Evolutionary conservation across 2,329 filamentous ascomycete genomes (phyloP).

Genomic region (Colletotrichum camelliae): DNA sequence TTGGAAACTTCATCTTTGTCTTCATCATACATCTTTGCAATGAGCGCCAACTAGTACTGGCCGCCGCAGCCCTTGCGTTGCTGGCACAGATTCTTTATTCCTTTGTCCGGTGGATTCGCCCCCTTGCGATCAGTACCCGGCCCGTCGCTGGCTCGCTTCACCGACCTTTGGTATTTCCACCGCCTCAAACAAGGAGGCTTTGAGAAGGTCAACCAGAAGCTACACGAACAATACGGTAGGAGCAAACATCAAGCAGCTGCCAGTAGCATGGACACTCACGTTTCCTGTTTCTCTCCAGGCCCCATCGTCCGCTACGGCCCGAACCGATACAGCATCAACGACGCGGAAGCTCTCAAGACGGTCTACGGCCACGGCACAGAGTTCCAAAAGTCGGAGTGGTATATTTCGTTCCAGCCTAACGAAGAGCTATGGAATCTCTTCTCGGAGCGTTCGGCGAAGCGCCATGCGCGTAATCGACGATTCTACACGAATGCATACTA

Average conservation of each 20-base stretch:
- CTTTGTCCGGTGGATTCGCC: neutral
- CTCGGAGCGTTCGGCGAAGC: slow-evolving; percentile 35
- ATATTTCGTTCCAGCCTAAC: slow-evolving; percentile 27
- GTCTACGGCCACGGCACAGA: slow-evolving; percentile 33
- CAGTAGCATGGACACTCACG: accelerated
- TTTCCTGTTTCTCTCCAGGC: slow-evolving; percentile 25
- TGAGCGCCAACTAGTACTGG: neutral
- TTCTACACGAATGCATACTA: slow-evolving; percentile 51
- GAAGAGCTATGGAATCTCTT: slow-evolving; percentile 33
- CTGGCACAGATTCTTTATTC: neutral
- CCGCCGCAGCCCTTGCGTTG: neutral
- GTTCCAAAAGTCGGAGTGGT: slow-evolving; percentile 42
- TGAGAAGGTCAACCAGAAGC: slow-evolving; percentile 28
- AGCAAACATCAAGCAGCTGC: neutral
- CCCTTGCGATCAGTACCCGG: slow-evolving; percentile 31
- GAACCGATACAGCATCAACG: slow-evolving; percentile 50
- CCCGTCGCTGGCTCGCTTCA: slow-evolving; percentile 30
- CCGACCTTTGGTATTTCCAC: slow-evolving; percentile 33
- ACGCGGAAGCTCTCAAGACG: slow-evolving; percentile 41
- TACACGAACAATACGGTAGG: slow-evolving; percentile 35
- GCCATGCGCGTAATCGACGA: slow-evolving; percentile 42
- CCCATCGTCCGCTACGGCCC: slow-evolving; percentile 51
- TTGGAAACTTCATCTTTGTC: accelerated
- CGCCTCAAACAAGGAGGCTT: slow-evolving; percentile 30
- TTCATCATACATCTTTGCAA: neutral